A percentile compares a stretch with the other conserved stretches of the same genome.
Evolutionary conservation across 176 grass and related monocot genomes (phyloP).

Genomic region (Typha latifolia): DNA sequence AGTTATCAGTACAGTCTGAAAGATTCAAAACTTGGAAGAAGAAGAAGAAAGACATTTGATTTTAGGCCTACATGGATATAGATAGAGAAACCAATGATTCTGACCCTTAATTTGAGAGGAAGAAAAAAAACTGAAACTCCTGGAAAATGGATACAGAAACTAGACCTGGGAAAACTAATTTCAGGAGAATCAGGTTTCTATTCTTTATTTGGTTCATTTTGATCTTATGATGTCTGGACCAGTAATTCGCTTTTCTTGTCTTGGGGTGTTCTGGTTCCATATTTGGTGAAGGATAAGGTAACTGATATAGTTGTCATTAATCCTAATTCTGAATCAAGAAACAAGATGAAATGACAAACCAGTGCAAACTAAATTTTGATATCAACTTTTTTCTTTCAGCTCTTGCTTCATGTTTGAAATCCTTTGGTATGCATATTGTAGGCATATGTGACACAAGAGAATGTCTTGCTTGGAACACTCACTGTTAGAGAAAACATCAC

Average conservation of each 20-base stretch:
- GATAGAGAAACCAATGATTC: too few relatives aligned
- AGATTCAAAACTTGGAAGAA: too few relatives aligned
- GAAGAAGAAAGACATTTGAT: too few relatives aligned
- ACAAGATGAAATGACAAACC: too few relatives aligned
- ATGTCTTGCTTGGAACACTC: slow-evolving; percentile 73
- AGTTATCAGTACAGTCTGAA: too few relatives aligned
- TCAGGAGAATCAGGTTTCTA: too few relatives aligned
- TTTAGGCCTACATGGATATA: too few relatives aligned
- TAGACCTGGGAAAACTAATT: too few relatives aligned
- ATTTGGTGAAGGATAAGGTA: neutral
- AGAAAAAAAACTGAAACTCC: too few relatives aligned
- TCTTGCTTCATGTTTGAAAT: slow-evolving; percentile 7
- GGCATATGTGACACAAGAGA: slow-evolving; percentile 98
- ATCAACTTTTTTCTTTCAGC: neutral
- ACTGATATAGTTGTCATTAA: neutral
- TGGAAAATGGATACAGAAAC: too few relatives aligned
- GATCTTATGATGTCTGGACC: neutral
- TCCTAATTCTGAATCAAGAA: neutral
- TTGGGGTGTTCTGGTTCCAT: neutral
- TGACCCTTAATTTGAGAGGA: too few relatives aligned
- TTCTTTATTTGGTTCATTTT: neutral
- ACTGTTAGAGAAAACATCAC: slow-evolving; percentile 76
- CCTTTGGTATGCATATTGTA: slow-evolving; percentile 3
- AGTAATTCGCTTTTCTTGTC: neutral
- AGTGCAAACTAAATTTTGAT: neutral